These are phyloP conservation scores for Jaminaea rosea DNA, from an alignment of 1,284 basidiomycete genomes.

Conservation along the genomic window DNA sequence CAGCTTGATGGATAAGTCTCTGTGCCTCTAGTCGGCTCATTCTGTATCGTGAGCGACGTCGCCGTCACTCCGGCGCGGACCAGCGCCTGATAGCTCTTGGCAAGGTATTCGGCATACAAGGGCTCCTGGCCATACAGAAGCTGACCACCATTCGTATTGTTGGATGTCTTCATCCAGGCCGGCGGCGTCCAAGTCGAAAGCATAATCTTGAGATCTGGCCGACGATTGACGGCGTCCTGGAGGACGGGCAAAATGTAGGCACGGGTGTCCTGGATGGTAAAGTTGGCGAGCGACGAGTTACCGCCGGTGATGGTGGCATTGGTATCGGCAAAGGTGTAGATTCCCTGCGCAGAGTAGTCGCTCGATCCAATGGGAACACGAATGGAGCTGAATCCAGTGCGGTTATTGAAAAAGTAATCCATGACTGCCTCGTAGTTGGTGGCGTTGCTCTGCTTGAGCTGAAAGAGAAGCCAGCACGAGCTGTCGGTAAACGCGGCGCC, in stretches of 20 bases:
- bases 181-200: constrained; percentile 28
- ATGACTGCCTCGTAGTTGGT: constrained; percentile 18
- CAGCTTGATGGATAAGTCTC: constrained; percentile 24
- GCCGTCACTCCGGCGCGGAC: constrained; percentile 13
- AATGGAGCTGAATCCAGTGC: constrained; percentile 20
- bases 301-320: constrained; percentile 4
- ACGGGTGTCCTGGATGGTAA: constrained; percentile 15
- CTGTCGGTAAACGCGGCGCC: constrained; percentile 9
- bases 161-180: constrained; percentile 30
- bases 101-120: constrained; percentile 23
- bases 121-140: constrained; percentile 15
- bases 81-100: constrained; percentile 13
- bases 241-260: constrained; percentile 24
- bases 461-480: constrained; percentile 16
- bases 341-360: constrained; percentile 18
- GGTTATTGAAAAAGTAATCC: constrained; percentile 24
- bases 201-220: constrained; percentile 22
- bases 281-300: constrained; percentile 8
- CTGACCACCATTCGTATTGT: constrained; percentile 18
- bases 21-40: constrained; percentile 20
- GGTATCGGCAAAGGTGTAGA: not conserved
- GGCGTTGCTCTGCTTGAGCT: constrained; percentile 15
- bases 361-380: constrained; percentile 22
- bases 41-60: constrained; percentile 31
- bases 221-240: constrained; percentile 17